Percentiles rank a stretch among this genome's conserved stretches.
phyloP scores from a whole-genome alignment of 1,139 yeast species.

The Debaryomycetaceae sp. region DNA sequence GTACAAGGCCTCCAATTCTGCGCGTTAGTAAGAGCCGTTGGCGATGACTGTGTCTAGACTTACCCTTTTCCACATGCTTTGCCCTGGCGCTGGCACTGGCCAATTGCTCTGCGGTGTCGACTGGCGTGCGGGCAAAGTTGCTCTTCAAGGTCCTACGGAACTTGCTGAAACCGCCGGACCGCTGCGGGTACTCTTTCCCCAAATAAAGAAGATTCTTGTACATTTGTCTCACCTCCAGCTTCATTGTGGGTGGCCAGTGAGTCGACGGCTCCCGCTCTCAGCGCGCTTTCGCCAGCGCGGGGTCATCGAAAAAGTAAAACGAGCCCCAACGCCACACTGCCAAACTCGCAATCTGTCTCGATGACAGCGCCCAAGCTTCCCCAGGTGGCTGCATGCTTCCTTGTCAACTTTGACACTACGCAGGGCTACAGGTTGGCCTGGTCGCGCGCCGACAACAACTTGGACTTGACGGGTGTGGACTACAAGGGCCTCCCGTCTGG shows the following conservation, averaged over 20 bases:
- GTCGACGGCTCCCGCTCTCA: not conserved
- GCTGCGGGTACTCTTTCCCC: slow-evolving; percentile 33
- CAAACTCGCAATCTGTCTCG: slow-evolving; percentile 5
- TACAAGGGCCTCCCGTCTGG: slow-evolving; percentile 81
- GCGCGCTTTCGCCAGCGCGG: no score
- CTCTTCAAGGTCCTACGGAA: slow-evolving; percentile 18
- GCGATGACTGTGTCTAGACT: slow-evolving; percentile 9
- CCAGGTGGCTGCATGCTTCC: slow-evolving; percentile 46
- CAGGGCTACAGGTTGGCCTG: slow-evolving; percentile 61
- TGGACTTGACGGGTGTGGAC: slow-evolving; percentile 46
- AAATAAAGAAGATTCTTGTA: slow-evolving; percentile 30
- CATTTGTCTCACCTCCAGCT: slow-evolving; percentile 26
- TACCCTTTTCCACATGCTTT: slow-evolving; percentile 26
- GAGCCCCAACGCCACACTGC: not conserved
- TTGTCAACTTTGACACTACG: slow-evolving; percentile 60
- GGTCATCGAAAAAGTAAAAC: no score
- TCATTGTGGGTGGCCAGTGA: slow-evolving; percentile 17
- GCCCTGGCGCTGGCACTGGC: slow-evolving; percentile 27
- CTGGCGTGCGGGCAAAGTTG: slow-evolving; percentile 16
- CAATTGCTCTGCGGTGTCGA: slow-evolving; percentile 16
- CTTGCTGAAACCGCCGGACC: slow-evolving; percentile 26
- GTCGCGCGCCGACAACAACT: slow-evolving; percentile 29
- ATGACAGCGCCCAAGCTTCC: slow-evolving; percentile 16
- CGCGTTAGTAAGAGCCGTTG: slow-evolving; percentile 9
- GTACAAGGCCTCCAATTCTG: slow-evolving; percentile 30